Percentiles rank a stretch among this genome's conserved stretches.
These are phyloP conservation scores for Ogataea ganodermae DNA, from an alignment of 805 yeast species.

Conservation along the genomic window DNA sequence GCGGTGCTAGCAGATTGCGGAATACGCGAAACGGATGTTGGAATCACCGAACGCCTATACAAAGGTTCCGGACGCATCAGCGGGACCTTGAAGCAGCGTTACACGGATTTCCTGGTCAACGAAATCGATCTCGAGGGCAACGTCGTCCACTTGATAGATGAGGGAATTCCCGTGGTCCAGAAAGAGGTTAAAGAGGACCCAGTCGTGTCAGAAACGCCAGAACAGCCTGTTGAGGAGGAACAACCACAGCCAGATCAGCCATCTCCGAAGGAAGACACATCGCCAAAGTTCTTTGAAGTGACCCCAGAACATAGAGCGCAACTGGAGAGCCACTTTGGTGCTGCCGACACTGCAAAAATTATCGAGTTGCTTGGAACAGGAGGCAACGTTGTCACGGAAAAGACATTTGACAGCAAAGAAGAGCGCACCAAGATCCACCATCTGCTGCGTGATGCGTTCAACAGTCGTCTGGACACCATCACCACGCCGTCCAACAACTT, in stretches of 20 bases:
- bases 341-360: slow-evolving; percentile 56
- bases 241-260: slow-evolving; percentile 32
- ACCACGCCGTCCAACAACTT: slow-evolving; percentile 72
- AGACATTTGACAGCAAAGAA: slow-evolving; percentile 63
- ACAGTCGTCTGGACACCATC: slow-evolving; percentile 72
- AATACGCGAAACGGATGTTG: slow-evolving; percentile 78
- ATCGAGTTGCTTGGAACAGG: slow-evolving; percentile 55
- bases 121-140: slow-evolving; percentile 72
- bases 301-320: slow-evolving; percentile 46
- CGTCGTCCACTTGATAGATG: slow-evolving; percentile 75
- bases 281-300: slow-evolving; percentile 19
- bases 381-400: slow-evolving; percentile 55
- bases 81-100: slow-evolving; percentile 84
- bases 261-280: background rate
- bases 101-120: slow-evolving; percentile 91
- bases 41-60: slow-evolving; percentile 73
- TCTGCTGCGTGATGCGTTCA: slow-evolving; percentile 70
- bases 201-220: background rate
- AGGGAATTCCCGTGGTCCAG: slow-evolving; percentile 60
- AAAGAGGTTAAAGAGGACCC: slow-evolving; percentile 42
- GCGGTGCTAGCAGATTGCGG: slow-evolving; percentile 33
- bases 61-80: slow-evolving; percentile 59
- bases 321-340: slow-evolving; percentile 59
- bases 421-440: slow-evolving; percentile 80
- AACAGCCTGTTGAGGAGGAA: slow-evolving; percentile 44